Evolutionary conservation across 352 stramenopile genomes (phyloP), one percentile per base, ranked within the genome.

Genomic region (Achlya hypogyna): DNA sequence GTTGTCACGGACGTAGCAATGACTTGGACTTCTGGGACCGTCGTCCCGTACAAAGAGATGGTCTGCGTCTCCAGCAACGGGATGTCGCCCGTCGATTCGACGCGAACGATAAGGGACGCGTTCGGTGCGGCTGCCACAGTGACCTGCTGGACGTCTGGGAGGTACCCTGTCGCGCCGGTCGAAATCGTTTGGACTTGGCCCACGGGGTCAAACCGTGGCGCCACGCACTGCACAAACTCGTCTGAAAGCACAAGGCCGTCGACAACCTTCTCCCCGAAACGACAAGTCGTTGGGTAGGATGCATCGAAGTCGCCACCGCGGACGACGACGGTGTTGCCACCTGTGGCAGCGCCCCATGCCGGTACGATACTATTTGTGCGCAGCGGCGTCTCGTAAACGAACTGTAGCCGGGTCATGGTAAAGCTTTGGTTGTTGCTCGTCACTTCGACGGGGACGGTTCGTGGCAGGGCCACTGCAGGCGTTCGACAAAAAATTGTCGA

Each of bases 191-290:
- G 86, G 27, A 97, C 75, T 65, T 96, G 88, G 22, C 78, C 74
- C 38, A 96, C 79, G 51, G 78, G 75, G 29, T 77, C 73, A 27
- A 96, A 74, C 23, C 73, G 73, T 20, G 90, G 89, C 4, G 78
- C 78, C 1, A 69, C 40, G 65, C 93, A 97, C 14, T 72, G 73
- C 14, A 90, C 77, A 34, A 84, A 78, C 5, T 71, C 74, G 1
- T 73, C 22, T 0, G 89, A 94, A 4, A 95, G 32, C 59, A 89
- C 82, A 0, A 58, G 75, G 20, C 83, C 87, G 72, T 84, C 65
- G 0, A 93, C 84, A 10, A 87, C 71, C 6, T 75, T 73, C 12
- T 96, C 80, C 45, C 90, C 93, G 77, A 98, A 98, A 14, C 87
- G 82, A 72, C 93, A 98, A 3, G 73, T 32, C 9, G 95, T 54